Base-by-base conservation (phyloP, 352 stramenopile species). In the Pythium monospermum region DNA sequence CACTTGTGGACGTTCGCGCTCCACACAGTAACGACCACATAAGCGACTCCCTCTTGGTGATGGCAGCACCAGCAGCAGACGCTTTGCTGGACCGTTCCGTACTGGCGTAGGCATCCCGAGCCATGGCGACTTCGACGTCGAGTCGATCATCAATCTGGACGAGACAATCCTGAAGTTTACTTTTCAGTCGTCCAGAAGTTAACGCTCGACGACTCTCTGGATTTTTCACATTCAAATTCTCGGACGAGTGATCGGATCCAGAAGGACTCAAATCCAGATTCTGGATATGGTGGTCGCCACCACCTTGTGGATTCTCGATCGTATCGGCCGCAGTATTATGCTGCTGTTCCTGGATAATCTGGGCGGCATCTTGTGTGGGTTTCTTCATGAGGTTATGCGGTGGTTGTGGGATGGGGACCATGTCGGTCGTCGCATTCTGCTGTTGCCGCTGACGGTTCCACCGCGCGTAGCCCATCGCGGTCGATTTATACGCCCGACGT, bases 11-110 rank as follows among this genome's bases (percentile, higher is more conserved):
- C 12, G 68, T 71, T 18, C 64, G 49, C 8, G 67, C 63, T 4
- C 80, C 80, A 56, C 80, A 91, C 4, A 91, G 49, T 46, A 88
- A 53, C 50, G 61, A 72, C 80, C 80, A 88, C 66, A 91, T 73
- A 5, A 72, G 35, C 23, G 60, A 82, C 11, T 62, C 57, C 5
- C 59, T 55, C 2, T 57, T 64, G 37, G 36, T 21, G 39, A 65
- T 72, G 1, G 22, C 25, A n/a, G n/a, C n/a, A n/a, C n/a, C n/a
- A n/a, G n/a, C n/a, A n/a, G n/a, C n/a, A 26, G 28, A 25, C 2
- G 58, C 42, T 36, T 77, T 30, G 22, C 22, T 23, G 0, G 61
- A 49, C 26, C 82, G 72, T 41, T 64, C 69, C 12, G 65, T 44
- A 7, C 61, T 39, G 10, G 42, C 53, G 23, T 71, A 64, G 0